Evolutionary conservation across 1,284 basidiomycete genomes (phyloP).

Genomic region (Marasmius fiardii): DNA sequence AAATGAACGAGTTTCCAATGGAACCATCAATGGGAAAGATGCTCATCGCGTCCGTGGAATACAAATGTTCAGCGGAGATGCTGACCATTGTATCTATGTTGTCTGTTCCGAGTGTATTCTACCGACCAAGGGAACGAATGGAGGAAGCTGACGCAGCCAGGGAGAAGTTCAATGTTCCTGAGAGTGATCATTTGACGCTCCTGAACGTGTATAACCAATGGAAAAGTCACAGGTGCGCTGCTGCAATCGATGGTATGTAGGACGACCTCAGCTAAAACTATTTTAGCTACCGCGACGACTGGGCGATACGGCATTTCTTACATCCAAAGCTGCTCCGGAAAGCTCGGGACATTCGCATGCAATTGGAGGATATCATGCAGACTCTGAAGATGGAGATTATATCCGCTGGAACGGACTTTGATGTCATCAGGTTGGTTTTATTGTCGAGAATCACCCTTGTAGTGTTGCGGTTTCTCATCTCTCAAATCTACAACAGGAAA

Average conservation of each 20-base stretch:
- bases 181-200: constrained; percentile 95
- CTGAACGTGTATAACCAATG: constrained; percentile 98
- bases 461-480: background rate
- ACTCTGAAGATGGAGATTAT: constrained; percentile 92
- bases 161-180: constrained; percentile 98
- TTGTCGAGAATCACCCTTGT: background rate
- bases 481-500: constrained; percentile 58
- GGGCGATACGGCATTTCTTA: constrained; percentile 93
- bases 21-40: constrained; percentile 98
- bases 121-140: constrained; percentile 91
- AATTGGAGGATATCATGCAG: constrained; percentile 99
- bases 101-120: constrained; percentile 95
- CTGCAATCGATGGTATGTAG: background rate
- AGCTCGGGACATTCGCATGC: constrained; percentile 92
- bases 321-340: constrained; percentile 96
- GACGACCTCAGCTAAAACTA: background rate
- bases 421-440: constrained; percentile 71
- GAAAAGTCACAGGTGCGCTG: constrained; percentile 85
- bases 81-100: constrained; percentile 99
- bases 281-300: constrained; percentile 82
- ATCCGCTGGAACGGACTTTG: constrained; percentile 94
- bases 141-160: constrained; percentile 95
- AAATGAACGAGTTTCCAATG: constrained; percentile 99
- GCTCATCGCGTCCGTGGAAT: constrained; percentile 93
- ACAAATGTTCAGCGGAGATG: constrained; percentile 93